These are phyloP conservation scores for Tricholoma furcatifolium DNA, from an alignment of 768 basidiomycete genomes.

Conservation along the genomic window DNA sequence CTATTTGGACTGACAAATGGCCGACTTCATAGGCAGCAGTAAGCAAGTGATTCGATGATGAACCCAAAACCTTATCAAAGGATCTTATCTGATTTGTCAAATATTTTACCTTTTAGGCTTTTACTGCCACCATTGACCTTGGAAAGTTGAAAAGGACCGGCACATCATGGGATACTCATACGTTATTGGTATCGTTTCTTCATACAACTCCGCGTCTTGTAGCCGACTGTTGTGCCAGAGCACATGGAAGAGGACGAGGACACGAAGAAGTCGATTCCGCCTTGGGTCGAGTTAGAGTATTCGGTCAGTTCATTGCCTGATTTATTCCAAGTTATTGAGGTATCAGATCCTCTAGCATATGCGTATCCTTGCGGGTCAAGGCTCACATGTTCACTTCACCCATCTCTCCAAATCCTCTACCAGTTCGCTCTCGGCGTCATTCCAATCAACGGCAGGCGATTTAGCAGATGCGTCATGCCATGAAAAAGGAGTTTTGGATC, in stretches of 20 bases:
- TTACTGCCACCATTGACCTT: no score
- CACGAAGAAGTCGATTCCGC: slow-evolving; percentile 65
- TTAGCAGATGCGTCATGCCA: slow-evolving; percentile 44
- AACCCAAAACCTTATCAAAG: no score
- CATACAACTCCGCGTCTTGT: slow-evolving; percentile 1
- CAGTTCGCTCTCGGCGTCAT: slow-evolving; percentile 43
- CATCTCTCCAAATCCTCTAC: slow-evolving; percentile 77
- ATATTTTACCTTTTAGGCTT: no score
- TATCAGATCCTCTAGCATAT: slow-evolving; percentile 58
- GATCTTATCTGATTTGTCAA: no score
- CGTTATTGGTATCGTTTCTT: slow-evolving; percentile 47
- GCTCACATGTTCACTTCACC: slow-evolving; percentile 76
- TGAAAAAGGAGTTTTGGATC: slow-evolving; percentile 51
- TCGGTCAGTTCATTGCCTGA: slow-evolving; percentile 42
- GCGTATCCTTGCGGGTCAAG: slow-evolving; percentile 69
- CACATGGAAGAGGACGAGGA: slow-evolving; percentile 96
- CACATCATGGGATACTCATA: slow-evolving; percentile 47
- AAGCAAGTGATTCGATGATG: no score
- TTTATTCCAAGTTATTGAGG: slow-evolving; percentile 1
- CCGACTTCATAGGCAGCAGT: no score
- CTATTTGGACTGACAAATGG: no score
- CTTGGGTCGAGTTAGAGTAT: slow-evolving; percentile 95
- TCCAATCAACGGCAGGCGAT: slow-evolving; percentile 20
- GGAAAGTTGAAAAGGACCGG: no score
- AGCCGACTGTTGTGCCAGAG: slow-evolving; percentile 44